Evolutionary conservation across 148 eudicot genomes (phyloP), one percentile per base, ranked within the genome.

Genomic region (Amaranthus palmeri): DNA sequence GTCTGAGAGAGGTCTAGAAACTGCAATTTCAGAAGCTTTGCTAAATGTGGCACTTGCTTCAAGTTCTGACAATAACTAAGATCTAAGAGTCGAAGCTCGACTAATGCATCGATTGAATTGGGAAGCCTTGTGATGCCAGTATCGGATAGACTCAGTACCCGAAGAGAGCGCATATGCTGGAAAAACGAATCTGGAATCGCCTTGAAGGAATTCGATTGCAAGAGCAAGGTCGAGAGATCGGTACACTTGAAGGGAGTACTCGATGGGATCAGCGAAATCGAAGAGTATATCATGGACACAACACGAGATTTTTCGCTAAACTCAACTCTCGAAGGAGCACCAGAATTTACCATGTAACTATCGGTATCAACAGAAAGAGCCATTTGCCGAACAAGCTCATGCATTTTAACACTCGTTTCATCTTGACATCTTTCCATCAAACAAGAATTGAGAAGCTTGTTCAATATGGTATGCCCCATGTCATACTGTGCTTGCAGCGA

Each of bases 401-500:
- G 66, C 42, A 55, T 45, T 8, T 69, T 69, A 6, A 68, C 14
- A 12, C 12, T 3, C 58, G 47, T 42, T 45, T 55, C 11, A 54
- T 64, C 63, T 10, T 45, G 14, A 44, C 41, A 47, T 40, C 49
- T 44, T 67, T 66, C 77, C 57, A 74, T 71, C 57, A 74, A 48
- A 67, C 63, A 66, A 14, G 77, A 74, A 50, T 74, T 57, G n/a
- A 65, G 57, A 67, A 74, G 71, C 70, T 74, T 74, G 55, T 74
- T 74, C 41, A 74, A 3, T 12, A 67, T 74, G 40, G 65, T 46
- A 56, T 74, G 77, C 15, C 77, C 77, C 71, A 45, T 74, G 57
- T 74, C 71, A 10, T 66, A 74, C 57, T 65, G 71, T 40, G 65
- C 70, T 42, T 74, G 77, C 71, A 66, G 41, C 1, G 71, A 74